phyloP scores from a whole-genome alignment of 2,329 filamentous ascomycete species.

The Nannizziopsis arthrosporioides region DNA sequence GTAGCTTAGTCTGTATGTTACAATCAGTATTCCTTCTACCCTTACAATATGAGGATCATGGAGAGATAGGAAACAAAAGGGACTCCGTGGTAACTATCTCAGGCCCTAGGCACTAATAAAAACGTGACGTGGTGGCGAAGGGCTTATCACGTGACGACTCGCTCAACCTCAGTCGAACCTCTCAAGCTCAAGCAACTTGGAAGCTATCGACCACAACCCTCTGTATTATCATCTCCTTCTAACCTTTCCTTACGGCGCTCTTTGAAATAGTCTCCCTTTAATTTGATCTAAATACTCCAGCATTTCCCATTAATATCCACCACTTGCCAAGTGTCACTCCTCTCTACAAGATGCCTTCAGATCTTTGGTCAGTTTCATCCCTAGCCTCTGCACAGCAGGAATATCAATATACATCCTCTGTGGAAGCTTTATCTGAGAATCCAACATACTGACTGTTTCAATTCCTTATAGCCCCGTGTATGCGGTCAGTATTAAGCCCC shows the following conservation, averaged over 20 bases:
- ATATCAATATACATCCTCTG: slow-evolving; percentile 11
- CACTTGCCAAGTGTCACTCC: too few relatives aligned
- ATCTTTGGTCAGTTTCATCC: slow-evolving; percentile 60
- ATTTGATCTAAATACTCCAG: background rate
- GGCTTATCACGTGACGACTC: slow-evolving; percentile 2
- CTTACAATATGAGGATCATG: too few relatives aligned
- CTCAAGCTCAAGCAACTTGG: background rate
- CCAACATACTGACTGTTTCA: slow-evolving; percentile 2
- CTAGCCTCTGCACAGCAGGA: slow-evolving; percentile 18
- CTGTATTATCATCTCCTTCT: background rate
- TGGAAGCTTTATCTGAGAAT: background rate
- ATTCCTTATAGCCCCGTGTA: slow-evolving; percentile 69
- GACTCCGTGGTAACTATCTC: background rate
- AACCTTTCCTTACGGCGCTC: background rate
- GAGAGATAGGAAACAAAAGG: too few relatives aligned
- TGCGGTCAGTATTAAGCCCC: slow-evolving; percentile 64
- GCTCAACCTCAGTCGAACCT: background rate
- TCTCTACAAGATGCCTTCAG: slow-evolving; percentile 54
- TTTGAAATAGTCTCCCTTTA: slow-evolving; percentile 1
- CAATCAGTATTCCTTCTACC: too few relatives aligned
- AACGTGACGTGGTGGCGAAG: background rate
- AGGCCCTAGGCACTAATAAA: background rate
- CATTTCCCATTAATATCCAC: slow-evolving; percentile 1
- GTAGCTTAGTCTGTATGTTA: too few relatives aligned
- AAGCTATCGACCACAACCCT: background rate